Percentiles rank a stretch among this genome's conserved stretches.
phyloP scores from a whole-genome alignment of 345 rosid genomes.

The Populus pruinosa region DNA sequence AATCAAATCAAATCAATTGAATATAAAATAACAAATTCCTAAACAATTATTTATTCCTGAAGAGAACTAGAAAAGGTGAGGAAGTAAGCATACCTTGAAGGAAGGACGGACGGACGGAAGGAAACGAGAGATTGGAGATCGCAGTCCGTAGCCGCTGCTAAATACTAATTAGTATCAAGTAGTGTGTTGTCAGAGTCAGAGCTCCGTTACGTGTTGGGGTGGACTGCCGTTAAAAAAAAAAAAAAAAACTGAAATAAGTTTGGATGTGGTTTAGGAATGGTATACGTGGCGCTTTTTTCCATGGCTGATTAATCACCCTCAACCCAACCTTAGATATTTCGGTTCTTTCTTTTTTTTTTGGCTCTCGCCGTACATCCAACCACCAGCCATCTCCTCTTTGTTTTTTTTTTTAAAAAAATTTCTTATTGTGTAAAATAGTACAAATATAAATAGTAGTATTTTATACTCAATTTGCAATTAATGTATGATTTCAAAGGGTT shows the following conservation, averaged over 20 bases:
- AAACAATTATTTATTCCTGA: too few species aligned
- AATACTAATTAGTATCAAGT: neutral
- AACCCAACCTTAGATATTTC: neutral
- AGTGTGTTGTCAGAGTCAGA: neutral
- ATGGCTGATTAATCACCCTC: constrained; percentile 12
- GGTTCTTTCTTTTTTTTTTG: neutral
- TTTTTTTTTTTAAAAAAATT: too few species aligned
- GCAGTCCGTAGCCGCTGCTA: neutral
- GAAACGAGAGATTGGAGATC: neutral
- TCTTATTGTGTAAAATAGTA: too few species aligned
- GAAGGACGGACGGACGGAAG: neutral
- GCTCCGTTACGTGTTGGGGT: neutral
- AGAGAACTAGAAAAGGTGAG: neutral
- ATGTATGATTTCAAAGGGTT: too few species aligned
- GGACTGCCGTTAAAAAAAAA: neutral
- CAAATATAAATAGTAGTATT: too few species aligned
- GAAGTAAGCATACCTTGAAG: neutral
- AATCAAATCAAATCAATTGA: too few species aligned
- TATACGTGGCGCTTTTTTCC: constrained; percentile 46
- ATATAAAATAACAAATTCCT: too few species aligned
- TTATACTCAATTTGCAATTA: too few species aligned
- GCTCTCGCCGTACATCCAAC: neutral
- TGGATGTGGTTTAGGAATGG: constrained; percentile 54
- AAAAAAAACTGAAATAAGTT: neutral
- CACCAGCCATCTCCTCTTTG: too few species aligned